Base-by-base conservation (phyloP, 2,329 filamentous ascomycete species). In the Curvularia sp. region DNA sequence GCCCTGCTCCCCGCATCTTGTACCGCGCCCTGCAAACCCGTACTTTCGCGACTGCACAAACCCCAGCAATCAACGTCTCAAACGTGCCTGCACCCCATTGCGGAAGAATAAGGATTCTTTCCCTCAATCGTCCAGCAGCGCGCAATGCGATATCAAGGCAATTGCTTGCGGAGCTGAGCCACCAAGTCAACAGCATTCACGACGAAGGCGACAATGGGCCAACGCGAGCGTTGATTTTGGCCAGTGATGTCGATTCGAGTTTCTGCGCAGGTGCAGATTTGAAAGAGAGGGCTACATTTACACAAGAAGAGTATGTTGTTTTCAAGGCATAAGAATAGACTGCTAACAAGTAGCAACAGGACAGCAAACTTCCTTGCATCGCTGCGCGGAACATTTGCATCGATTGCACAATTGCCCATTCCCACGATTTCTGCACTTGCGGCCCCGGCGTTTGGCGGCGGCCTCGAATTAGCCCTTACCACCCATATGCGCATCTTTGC, bases 191-290 rank as follows among this genome's bases (percentile, higher is more conserved):
- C 68, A 84, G 85, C 60, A 84, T 98, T 46, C 86, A 89, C 55
- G 80, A 79, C 8, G 85, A 89, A 69, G 80, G 80, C 4, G 83
- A 82, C 5, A 78, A 77, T 24, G 85, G 85, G 3, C 78, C 82
- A 31, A 97, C 93, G 15, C 83, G 95, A 64, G 94, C 91, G 2
- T 77, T 99, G 66, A 86, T 99, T 41, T 70, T 99, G 15, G 90
- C 92, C 10, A 96, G 91, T 72, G 91, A 92, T 41, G 85, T 92
- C n/a, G 92, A 97, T 68, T 83, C 86, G 24, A 90, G 88, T 69
- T 99, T 99, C 77, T 99, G 95, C 78, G 92, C 95, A 0, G 95
- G 95, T 38, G 95, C 95, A 4, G 95, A 99, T 75, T 79, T 99
- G 70, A 98, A 97, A 75, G 94, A 97, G 82, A 83, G 94, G 28